phyloP scores from a whole-genome alignment of 108 stramenopile genomes.

The Nitzschia sp. region DNA sequence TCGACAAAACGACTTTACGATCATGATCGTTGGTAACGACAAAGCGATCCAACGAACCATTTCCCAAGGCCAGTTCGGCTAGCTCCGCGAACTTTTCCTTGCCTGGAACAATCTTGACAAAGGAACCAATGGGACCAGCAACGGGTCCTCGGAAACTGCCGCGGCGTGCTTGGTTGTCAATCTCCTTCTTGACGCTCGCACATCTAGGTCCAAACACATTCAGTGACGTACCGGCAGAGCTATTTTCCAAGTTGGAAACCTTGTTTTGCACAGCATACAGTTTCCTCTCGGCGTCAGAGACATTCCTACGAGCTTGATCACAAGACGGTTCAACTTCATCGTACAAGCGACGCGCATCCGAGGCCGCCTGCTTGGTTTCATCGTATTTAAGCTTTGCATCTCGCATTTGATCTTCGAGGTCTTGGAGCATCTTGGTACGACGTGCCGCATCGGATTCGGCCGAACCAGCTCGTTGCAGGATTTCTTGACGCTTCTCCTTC shows the following conservation, averaged over 20 bases:
- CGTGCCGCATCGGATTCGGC: constrained; percentile 62
- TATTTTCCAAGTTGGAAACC: constrained; percentile 46
- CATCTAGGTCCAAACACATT: constrained; percentile 66
- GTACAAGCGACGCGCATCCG: constrained; percentile 33
- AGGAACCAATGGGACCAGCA: constrained; percentile 75
- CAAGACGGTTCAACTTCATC: constrained; percentile 54
- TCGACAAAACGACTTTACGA: constrained; percentile 49
- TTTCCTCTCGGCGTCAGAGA: constrained; percentile 31
- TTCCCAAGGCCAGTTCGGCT: constrained; percentile 68
- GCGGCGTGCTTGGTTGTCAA: constrained; percentile 35
- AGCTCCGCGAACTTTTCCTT: constrained; percentile 74
- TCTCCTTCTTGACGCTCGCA: constrained; percentile 30
- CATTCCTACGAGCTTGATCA: constrained; percentile 33
- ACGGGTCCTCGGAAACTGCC: constrained; percentile 68
- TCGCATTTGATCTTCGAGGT: constrained; percentile 41
- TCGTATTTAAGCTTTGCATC: constrained; percentile 48
- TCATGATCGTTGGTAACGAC: constrained; percentile 69
- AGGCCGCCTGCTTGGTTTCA: constrained; percentile 37
- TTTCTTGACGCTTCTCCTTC: constrained; percentile 58
- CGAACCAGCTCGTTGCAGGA: constrained; percentile 53
- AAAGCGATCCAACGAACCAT: constrained; percentile 59
- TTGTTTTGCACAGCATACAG: constrained; percentile 42
- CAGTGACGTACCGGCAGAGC: constrained; percentile 46
- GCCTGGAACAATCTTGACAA: constrained; percentile 72
- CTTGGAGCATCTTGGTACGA: constrained; percentile 31